Evolutionary conservation across 306 rosid species (phyloP).

Genomic region (Cajanus cajan): DNA sequence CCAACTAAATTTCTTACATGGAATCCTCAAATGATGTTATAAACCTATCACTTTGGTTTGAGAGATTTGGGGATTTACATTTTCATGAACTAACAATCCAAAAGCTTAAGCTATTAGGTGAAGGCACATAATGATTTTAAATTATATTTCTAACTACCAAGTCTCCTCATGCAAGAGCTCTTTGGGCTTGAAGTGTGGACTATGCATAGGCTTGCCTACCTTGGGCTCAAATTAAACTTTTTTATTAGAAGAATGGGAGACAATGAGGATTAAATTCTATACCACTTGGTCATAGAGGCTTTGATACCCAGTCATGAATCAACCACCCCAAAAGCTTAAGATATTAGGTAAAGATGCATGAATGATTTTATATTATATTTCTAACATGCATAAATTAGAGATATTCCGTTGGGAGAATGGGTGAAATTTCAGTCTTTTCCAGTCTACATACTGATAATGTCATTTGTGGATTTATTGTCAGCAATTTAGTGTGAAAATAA

Average conservation of each 20-base stretch:
- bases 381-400: background rate
- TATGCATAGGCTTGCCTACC: background rate
- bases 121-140: no score
- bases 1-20: background rate
- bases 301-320: background rate
- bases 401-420: background rate
- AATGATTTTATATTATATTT: background rate
- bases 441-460: background rate
- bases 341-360: background rate
- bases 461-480: background rate
- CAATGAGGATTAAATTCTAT: background rate
- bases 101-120: no score
- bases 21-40: background rate
- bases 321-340: background rate
- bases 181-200: background rate
- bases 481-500: background rate
- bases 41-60: background rate
- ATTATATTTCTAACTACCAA: no score
- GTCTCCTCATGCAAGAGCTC: background rate
- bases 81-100: background rate
- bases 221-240: background rate
- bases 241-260: background rate
- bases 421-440: background rate
- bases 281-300: background rate
- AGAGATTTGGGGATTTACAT: background rate